These are phyloP conservation scores for Ceratocystis eucalypticola DNA, from an alignment of 2,329 filamentous ascomycete genomes.

Conservation along the genomic window DNA sequence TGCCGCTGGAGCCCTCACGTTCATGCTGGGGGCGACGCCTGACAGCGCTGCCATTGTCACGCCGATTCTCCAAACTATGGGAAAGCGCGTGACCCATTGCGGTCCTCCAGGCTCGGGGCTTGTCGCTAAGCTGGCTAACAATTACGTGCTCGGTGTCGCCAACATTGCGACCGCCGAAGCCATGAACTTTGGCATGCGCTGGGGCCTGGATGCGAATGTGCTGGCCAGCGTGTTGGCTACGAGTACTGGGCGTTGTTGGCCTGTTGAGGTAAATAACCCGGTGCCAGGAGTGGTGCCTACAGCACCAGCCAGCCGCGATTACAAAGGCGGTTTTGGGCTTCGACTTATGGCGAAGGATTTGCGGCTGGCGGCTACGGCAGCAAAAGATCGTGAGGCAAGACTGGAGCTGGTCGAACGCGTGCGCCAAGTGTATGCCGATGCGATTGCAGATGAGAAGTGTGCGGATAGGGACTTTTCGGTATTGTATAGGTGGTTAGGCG, in stretches of 20 bases:
- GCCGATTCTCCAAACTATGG: constrained; percentile 66
- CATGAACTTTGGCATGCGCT: constrained; percentile 50
- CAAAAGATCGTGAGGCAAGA: constrained; percentile 50
- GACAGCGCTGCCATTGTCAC: constrained; percentile 41
- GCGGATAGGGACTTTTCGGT: constrained; percentile 69
- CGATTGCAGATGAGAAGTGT: constrained; percentile 46
- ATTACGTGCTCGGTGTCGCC: constrained; percentile 87
- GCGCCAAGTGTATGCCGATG: constrained; percentile 52
- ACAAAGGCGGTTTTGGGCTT: constrained; percentile 63
- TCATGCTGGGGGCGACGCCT: constrained; percentile 72
- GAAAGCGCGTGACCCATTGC: constrained; percentile 71
- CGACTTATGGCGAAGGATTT: constrained; percentile 72
- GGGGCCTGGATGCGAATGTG: constrained; percentile 47
- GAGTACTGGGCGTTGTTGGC: constrained; percentile 92
- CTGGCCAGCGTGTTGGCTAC: constrained; percentile 82
- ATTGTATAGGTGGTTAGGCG: constrained; percentile 58
- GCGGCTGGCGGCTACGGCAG: constrained; percentile 57
- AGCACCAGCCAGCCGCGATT: constrained; percentile 64
- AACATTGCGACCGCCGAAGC: constrained; percentile 62
- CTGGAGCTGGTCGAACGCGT: constrained; percentile 52
- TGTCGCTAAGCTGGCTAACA: constrained; percentile 89
- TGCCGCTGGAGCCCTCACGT: constrained; percentile 73
- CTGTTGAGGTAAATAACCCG: constrained; percentile 89
- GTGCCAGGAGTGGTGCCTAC: constrained; percentile 69
- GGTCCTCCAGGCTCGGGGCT: constrained; percentile 74